Evolutionary conservation across 2,329 filamentous ascomycete species (phyloP).

Genomic region (Dactylellina sp.): DNA sequence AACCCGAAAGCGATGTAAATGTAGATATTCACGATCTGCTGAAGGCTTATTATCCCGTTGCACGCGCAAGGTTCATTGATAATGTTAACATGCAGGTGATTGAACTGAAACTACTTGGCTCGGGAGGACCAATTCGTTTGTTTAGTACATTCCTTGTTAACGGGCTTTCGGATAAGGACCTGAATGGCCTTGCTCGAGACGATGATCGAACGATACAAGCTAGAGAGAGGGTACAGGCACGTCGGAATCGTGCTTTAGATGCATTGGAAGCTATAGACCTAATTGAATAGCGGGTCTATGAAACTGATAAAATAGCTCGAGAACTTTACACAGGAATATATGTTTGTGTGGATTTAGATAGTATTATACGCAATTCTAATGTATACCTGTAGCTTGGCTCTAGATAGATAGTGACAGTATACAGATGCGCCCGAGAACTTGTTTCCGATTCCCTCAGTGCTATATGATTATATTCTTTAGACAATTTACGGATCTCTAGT

Average conservation of each 20-base stretch:
- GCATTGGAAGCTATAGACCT: not conserved
- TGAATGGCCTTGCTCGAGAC: conserved; percentile 72
- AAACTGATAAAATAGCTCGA: too few species aligned
- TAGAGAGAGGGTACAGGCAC: not conserved
- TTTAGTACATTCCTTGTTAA: conserved; percentile 69
- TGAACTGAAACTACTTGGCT: conserved; percentile 66
- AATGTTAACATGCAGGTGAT: conserved; percentile 71
- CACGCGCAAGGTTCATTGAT: conserved; percentile 73
- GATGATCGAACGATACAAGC: conserved; percentile 63
- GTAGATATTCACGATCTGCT: conserved; percentile 72
- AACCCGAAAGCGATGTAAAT: not conserved
- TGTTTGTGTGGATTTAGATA: too few species aligned
- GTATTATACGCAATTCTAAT: too few species aligned
- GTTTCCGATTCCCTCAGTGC: too few species aligned
- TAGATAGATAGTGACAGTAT: too few species aligned
- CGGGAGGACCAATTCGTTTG: conserved; percentile 67
- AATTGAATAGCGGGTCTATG: not conserved
- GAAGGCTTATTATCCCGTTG: conserved; percentile 72
- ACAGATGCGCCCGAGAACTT: too few species aligned
- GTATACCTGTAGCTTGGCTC: too few species aligned
- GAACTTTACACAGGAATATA: too few species aligned
- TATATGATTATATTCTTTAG: too few species aligned
- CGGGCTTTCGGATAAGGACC: conserved; percentile 65
- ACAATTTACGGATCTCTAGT: too few species aligned
- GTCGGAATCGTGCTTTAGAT: not conserved